phyloP scores from a whole-genome alignment of 2,329 filamentous ascomycete genomes.

The Arthrobotrys pseudoclavata region DNA sequence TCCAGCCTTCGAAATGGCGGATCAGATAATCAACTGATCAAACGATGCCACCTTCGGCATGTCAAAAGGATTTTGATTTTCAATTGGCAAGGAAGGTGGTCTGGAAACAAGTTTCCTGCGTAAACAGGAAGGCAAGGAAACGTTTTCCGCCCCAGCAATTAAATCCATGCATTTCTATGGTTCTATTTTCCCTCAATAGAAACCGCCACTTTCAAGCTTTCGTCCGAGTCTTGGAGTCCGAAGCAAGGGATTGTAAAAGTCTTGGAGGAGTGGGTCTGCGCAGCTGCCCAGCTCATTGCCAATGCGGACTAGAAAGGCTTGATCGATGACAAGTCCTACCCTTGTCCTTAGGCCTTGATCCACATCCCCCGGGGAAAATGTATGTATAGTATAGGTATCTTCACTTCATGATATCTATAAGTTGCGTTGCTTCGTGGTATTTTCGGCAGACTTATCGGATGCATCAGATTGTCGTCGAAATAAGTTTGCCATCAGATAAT shows the following conservation, averaged over 20 bases:
- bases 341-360: background rate
- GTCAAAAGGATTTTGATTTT: slow-evolving; percentile 21
- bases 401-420: background rate
- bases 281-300: slow-evolving; percentile 43
- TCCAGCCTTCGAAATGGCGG: slow-evolving; percentile 18
- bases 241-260: slow-evolving; percentile 41
- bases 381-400: background rate
- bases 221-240: slow-evolving; percentile 16
- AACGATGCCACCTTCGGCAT: slow-evolving; percentile 33
- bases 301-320: slow-evolving; percentile 54
- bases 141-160: slow-evolving; percentile 5
- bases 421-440: slow-evolving; percentile 47
- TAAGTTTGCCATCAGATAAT: slow-evolving; percentile 55
- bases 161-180: background rate
- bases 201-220: slow-evolving; percentile 22
- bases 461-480: slow-evolving; percentile 53
- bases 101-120: slow-evolving; percentile 25
- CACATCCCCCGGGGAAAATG: background rate
- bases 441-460: slow-evolving; percentile 37
- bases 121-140: slow-evolving; percentile 34
- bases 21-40: slow-evolving; percentile 59
- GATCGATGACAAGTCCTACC: slow-evolving; percentile 9
- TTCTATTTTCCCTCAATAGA: background rate
- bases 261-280: slow-evolving; percentile 32
- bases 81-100: slow-evolving; percentile 42